Conservation (phyloP, 2,329 filamentous ascomycete species). For the Dactylellina sp. region DNA sequence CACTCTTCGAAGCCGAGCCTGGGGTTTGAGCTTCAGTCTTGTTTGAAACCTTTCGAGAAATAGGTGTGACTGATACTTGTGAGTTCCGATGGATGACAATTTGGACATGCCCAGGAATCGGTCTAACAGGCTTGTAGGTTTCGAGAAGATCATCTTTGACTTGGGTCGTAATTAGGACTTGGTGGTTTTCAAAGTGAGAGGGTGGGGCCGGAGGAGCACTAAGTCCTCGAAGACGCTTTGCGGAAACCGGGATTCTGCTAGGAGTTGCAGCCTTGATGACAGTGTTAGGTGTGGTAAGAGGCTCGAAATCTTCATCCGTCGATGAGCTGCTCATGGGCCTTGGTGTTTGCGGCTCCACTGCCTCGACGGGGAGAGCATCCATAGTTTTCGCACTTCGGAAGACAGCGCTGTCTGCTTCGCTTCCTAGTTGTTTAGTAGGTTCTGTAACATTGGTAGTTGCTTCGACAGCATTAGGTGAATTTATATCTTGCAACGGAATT, state of each 20-base stretch:
- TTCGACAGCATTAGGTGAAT: background rate
- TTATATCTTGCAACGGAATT: conserved; percentile 24
- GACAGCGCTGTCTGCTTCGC: background rate
- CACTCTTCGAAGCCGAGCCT: conserved; percentile 1
- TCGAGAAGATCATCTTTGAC: conserved; percentile 4
- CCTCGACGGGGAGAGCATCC: background rate
- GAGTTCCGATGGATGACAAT: too few species aligned
- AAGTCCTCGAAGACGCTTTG: background rate
- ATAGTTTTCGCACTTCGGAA: background rate
- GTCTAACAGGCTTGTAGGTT: background rate
- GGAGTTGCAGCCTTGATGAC: background rate
- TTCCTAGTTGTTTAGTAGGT: background rate
- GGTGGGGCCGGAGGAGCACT: conserved; percentile 24
- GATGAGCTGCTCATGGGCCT: background rate
- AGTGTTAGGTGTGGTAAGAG: background rate
- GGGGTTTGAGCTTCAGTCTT: background rate
- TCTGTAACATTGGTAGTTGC: background rate
- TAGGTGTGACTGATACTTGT: background rate
- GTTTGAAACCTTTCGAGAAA: background rate
- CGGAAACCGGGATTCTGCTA: conserved; percentile 6
- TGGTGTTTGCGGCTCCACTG: background rate
- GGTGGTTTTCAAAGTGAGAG: conserved; percentile 4
- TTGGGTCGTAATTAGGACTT: background rate
- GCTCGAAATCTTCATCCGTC: background rate
- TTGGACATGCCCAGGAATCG: background rate